Percentiles rank a stretch among this genome's conserved stretches.
phyloP scores from a whole-genome alignment of 2,329 filamentous ascomycete genomes.

The Botrytis medusae region DNA sequence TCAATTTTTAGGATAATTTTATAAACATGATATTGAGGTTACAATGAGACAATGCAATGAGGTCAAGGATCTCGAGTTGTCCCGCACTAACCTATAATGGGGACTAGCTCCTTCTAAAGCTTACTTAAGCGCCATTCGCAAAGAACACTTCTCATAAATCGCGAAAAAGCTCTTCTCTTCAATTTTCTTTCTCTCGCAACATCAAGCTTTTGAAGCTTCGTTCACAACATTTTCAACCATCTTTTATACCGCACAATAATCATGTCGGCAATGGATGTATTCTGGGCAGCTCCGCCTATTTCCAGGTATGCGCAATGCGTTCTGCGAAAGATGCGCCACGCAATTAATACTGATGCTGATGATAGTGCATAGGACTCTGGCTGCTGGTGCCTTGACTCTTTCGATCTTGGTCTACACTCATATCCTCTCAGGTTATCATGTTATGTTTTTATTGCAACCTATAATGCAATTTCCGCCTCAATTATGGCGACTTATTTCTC shows the following conservation, averaged over 20 bases:
- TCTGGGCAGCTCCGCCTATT: constrained; percentile 66
- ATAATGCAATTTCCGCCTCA: constrained; percentile 52
- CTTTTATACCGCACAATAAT: constrained; percentile 22
- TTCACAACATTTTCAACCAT: constrained; percentile 20
- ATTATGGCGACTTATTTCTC: constrained; percentile 42
- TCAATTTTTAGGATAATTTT: background rate
- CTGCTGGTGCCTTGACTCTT: constrained; percentile 57
- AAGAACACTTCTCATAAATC: constrained; percentile 20
- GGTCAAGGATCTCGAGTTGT: background rate
- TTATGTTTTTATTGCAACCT: constrained; percentile 51
- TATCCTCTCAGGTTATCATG: constrained; percentile 49
- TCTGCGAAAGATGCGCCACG: constrained; percentile 22
- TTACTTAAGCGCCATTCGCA: constrained; percentile 15
- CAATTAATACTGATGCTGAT: constrained; percentile 48
- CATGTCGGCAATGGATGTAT: constrained; percentile 55
- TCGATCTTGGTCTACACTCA: constrained; percentile 59
- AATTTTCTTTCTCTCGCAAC: background rate
- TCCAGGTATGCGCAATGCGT: constrained; percentile 53
- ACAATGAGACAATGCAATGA: background rate
- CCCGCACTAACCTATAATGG: constrained; percentile 20
- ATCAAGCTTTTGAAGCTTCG: constrained; percentile 28
- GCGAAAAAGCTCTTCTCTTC: constrained; percentile 9
- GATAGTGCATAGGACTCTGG: constrained; percentile 56
- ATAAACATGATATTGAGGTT: background rate
- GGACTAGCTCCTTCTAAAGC: background rate